Conservation (phyloP, 108 stramenopile genomes). For the Phaeodactylum tricornutum region DNA sequence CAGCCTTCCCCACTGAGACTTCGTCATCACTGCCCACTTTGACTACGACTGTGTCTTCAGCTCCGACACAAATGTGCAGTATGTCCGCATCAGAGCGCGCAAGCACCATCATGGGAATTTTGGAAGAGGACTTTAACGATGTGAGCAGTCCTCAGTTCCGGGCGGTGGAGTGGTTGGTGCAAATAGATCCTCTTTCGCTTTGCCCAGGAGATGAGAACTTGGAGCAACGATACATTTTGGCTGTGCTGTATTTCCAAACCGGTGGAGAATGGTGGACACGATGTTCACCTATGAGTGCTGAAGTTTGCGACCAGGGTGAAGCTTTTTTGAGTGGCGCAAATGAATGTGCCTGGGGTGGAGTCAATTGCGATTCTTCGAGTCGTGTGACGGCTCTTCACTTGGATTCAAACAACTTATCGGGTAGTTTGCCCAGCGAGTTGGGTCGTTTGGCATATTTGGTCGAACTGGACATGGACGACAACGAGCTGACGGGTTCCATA, state of each 20-base stretch:
- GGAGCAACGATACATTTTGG: constrained; percentile 31
- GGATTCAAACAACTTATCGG: constrained; percentile 21
- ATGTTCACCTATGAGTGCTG: constrained; percentile 7
- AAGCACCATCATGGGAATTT: not conserved
- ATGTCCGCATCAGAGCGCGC: not conserved
- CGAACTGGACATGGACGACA: constrained; percentile 29
- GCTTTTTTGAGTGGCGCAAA: constrained; percentile 22
- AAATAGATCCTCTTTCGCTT: constrained; percentile 25
- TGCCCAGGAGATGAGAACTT: constrained; percentile 34
- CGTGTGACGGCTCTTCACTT: constrained; percentile 20
- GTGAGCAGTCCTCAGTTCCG: constrained; percentile 26
- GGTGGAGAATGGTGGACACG: constrained; percentile 30
- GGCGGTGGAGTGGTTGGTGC: constrained; percentile 49
- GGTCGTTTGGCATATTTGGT: constrained; percentile 7
- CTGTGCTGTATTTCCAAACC: constrained; percentile 34
- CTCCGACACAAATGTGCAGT: not conserved
- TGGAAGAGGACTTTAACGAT: constrained; percentile 18
- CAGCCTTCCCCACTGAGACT: not conserved
- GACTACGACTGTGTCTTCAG: not conserved
- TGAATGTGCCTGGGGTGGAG: constrained; percentile 38
- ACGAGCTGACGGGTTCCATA: constrained; percentile 21
- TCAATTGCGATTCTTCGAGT: constrained; percentile 20
- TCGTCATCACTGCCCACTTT: not conserved
- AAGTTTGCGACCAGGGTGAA: not conserved
- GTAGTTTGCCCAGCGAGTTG: constrained; percentile 28